These are phyloP conservation scores for Hyaloscypha variabilis DNA, from an alignment of 495 filamentous ascomycete species.

Conservation along the genomic window DNA sequence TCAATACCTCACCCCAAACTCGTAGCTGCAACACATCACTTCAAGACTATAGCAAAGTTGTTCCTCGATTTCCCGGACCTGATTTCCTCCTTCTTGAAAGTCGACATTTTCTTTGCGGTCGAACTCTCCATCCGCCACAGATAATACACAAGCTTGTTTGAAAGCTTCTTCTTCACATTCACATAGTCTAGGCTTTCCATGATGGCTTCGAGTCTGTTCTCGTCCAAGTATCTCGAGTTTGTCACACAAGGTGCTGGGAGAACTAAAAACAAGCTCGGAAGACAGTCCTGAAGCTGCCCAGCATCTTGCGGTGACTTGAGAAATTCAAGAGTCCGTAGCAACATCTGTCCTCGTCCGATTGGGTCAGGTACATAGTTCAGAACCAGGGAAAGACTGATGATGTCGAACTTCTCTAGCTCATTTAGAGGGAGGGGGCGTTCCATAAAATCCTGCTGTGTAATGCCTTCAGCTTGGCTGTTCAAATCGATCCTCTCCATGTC, in stretches of 20 bases:
- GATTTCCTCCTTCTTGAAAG: slow-evolving; percentile 72
- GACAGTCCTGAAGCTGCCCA: slow-evolving; percentile 37
- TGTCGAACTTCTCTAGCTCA: slow-evolving; percentile 71
- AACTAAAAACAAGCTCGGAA: slow-evolving; percentile 89
- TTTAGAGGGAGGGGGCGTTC: slow-evolving; percentile 69
- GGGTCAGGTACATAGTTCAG: slow-evolving; percentile 90
- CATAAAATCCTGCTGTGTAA: slow-evolving; percentile 94
- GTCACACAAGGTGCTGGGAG: slow-evolving; percentile 84
- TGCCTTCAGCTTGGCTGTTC: slow-evolving; percentile 78
- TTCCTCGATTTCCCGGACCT: slow-evolving; percentile 75
- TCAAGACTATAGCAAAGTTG: slow-evolving; percentile 82
- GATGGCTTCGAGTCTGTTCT: slow-evolving; percentile 69
- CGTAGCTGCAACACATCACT: slow-evolving; percentile 15
- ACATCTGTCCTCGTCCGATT: slow-evolving; percentile 80
- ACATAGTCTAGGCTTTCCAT: slow-evolving; percentile 78
- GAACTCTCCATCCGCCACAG: slow-evolving; percentile 63
- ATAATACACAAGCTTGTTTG: slow-evolving; percentile 85
- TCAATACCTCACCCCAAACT: not conserved
- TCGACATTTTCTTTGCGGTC: slow-evolving; percentile 35
- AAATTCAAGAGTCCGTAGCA: slow-evolving; percentile 72
- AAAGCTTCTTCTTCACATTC: slow-evolving; percentile 65
- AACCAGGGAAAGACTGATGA: slow-evolving; percentile 92
- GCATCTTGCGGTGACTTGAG: slow-evolving; percentile 42
- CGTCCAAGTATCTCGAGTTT: slow-evolving; percentile 90
- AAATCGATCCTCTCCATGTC: slow-evolving; percentile 87